Base-by-base conservation (phyloP, 2,329 filamentous ascomycete species). In the Colletotrichum coccodes region DNA sequence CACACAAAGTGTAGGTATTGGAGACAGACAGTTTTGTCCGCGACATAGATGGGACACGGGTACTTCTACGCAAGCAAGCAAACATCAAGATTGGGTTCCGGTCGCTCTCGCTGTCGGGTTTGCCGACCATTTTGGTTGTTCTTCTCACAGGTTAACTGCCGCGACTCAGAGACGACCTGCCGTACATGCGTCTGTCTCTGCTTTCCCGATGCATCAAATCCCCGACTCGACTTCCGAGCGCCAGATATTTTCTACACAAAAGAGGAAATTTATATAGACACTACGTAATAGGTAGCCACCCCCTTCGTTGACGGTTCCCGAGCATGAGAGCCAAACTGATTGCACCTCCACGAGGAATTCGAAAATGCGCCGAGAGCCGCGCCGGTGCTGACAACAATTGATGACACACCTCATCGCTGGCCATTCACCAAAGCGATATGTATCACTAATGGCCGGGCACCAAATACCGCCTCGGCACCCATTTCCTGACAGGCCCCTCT, bases 341-440 rank as follows among this genome's bases (percentile, higher is more conserved):
- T 14, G 18, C 26, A 28, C 36, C 9, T 18, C 26, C 59, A 44
- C 28, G 47, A 16, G 14, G 49, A 38, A 26, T 34, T 32, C 49
- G 30, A 52, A 60, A 42, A 65, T 47, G 28, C 62, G 56, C 62
- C 62, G 62, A 64, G 34, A 64, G 61, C 53, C 61, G 47, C 52
- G 60, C 60, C 52, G 32, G 44, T 30, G 56, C 38, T 65, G 47
- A 65, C 62, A 60, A 49, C 18, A 42, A 9, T 23, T 44, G 46
- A 60, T 60, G 56, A 60, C 62, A 52, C 54, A 53, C 21, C 46
- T 26, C 38, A 59, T 23, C 21, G 14, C 21, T 28, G 56, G 5
- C 23, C 53, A 34, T 26, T 23, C 40, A n/a, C 16, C 9, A 11
- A 16, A 30, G 26, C 11, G 3, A 32, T 50, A 11, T 26, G n/a